Percentiles rank a stretch among this genome's conserved stretches.
phyloP scores from a whole-genome alignment of 2,329 filamentous ascomycete species.

The Alternaria ventricosa region DNA sequence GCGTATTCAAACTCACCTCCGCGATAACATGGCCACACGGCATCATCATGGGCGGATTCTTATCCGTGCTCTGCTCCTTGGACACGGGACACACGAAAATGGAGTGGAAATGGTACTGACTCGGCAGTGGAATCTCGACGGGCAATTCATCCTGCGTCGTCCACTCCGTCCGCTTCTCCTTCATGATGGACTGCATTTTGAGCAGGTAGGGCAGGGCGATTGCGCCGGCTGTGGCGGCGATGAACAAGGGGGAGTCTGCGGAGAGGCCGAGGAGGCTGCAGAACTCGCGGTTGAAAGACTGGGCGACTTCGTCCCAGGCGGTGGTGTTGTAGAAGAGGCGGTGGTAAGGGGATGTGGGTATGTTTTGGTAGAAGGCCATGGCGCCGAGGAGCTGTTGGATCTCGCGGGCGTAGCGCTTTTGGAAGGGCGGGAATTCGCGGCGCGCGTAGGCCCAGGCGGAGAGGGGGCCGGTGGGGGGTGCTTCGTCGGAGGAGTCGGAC shows the following conservation, averaged over 20 bases:
- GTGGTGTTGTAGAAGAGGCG: slow-evolving; percentile 75
- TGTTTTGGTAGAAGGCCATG: slow-evolving; percentile 78
- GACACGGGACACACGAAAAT: slow-evolving; percentile 98
- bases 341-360: slow-evolving; percentile 79
- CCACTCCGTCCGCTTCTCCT: slow-evolving; percentile 91
- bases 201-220: slow-evolving; percentile 88
- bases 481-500: slow-evolving; percentile 26
- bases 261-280: slow-evolving; percentile 89
- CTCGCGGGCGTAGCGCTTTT: slow-evolving; percentile 75
- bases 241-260: slow-evolving; percentile 89
- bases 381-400: slow-evolving; percentile 82
- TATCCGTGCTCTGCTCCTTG: slow-evolving; percentile 93
- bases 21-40: slow-evolving; percentile 95
- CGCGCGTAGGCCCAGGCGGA: slow-evolving; percentile 79
- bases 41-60: slow-evolving; percentile 96
- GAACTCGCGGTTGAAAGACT: slow-evolving; percentile 93
- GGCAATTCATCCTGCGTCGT: slow-evolving; percentile 89
- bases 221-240: slow-evolving; percentile 88
- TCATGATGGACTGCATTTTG: slow-evolving; percentile 87
- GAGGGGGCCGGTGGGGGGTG: slow-evolving; percentile 54
- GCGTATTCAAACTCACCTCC: slow-evolving; percentile 77
- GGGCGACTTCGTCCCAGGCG: slow-evolving; percentile 81
- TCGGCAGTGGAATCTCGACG: slow-evolving; percentile 72
- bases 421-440: slow-evolving; percentile 75
- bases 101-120: slow-evolving; percentile 78